A percentile compares a stretch with the other conserved stretches of the same genome.
Evolutionary conservation across 1,139 yeast species (phyloP).

Genomic region (Spencermartinsiella ligniputridi): DNA sequence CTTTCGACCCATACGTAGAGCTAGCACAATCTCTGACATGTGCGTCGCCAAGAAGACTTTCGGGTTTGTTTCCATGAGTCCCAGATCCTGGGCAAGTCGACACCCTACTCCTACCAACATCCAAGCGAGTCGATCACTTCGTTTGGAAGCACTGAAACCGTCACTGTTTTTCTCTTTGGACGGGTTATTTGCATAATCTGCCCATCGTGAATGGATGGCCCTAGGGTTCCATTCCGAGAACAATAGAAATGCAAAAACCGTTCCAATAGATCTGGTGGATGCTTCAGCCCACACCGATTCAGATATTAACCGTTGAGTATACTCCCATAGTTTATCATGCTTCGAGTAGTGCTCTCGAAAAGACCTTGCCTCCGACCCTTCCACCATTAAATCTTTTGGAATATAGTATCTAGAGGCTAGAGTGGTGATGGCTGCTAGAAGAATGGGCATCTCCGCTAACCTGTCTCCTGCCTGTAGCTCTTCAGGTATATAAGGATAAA

Average conservation of each 20-base stretch:
- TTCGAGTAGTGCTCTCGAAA: conserved; percentile 9
- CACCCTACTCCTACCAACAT: conserved; percentile 87
- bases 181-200: conserved; percentile 69
- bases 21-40: conserved; percentile 61
- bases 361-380: neutral
- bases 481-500: conserved; percentile 78
- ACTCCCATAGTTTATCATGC: conserved; percentile 78
- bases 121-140: conserved; percentile 91
- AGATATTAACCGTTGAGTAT: conserved; percentile 75
- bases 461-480: conserved; percentile 64
- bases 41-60: conserved; percentile 80
- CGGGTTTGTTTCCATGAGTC: conserved; percentile 67
- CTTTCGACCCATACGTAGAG: conserved; percentile 35
- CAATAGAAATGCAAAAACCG: conserved; percentile 77
- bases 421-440: conserved; percentile 74
- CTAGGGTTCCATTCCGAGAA: conserved; percentile 95
- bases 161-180: conserved; percentile 20
- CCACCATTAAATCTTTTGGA: conserved; percentile 5
- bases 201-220: conserved; percentile 86
- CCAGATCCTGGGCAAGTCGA: conserved; percentile 82
- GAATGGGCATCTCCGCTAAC: conserved; percentile 72
- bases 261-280: conserved; percentile 79
- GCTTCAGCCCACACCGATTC: conserved; percentile 96
- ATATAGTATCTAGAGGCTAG: conserved; percentile 63
- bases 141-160: conserved; percentile 49